phyloP scores from a whole-genome alignment of 345 rosid genomes.

The Odontarrhena argentea region DNA sequence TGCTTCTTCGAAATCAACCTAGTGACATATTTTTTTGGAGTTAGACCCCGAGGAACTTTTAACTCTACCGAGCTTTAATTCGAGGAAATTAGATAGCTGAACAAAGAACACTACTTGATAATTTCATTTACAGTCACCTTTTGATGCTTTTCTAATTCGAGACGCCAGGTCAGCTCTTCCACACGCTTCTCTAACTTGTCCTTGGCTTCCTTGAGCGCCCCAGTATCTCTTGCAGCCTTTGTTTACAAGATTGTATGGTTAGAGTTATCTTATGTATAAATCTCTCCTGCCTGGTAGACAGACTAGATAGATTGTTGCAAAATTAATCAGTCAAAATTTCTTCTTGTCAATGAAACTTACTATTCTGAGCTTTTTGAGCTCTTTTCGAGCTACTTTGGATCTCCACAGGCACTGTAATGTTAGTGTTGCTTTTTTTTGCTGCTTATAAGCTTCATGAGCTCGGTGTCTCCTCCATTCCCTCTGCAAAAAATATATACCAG shows the following conservation, averaged over 20 bases:
- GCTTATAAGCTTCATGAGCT: constrained; percentile 50
- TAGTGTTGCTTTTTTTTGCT: constrained; percentile 53
- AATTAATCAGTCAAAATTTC: constrained; percentile 8
- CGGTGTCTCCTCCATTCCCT: constrained; percentile 56
- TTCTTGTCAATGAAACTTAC: constrained; percentile 35
- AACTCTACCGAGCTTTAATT: background rate
- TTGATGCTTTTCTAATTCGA: constrained; percentile 62
- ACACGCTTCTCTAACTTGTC: constrained; percentile 69
- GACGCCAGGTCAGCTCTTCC: constrained; percentile 64
- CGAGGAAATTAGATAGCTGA: background rate
- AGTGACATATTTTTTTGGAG: constrained; percentile 5
- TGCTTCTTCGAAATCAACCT: constrained; percentile 74
- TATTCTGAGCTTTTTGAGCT: constrained; percentile 63
- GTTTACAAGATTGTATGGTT: constrained; percentile 20
- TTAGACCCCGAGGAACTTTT: constrained; percentile 4
- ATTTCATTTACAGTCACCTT: constrained; percentile 45
- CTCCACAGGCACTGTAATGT: constrained; percentile 64
- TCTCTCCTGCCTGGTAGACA: background rate
- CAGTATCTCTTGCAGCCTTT: constrained; percentile 77
- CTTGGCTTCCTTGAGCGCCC: constrained; percentile 70
- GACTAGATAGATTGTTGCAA: constrained; percentile 11
- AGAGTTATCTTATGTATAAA: background rate
- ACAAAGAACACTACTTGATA: background rate
- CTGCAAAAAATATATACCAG: constrained; percentile 41
- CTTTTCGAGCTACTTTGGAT: constrained; percentile 58